Evolutionary conservation across 75 land plant genomes (phyloP), one percentile per base, ranked within the genome.

Genomic region (Picea sitchensis): DNA sequence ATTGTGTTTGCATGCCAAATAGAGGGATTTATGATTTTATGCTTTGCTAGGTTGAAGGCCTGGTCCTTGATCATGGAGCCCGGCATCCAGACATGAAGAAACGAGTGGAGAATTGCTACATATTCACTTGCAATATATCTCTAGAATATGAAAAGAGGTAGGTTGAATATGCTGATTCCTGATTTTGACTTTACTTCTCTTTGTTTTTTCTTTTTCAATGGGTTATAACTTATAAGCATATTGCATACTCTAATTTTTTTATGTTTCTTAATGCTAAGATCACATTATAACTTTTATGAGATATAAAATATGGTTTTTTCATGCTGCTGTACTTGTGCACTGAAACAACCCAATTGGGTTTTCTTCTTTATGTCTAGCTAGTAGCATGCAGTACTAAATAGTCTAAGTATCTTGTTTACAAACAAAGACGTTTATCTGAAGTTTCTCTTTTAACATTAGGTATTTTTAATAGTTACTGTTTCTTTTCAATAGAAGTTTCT

Each of bases 131-230:
- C 81, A 98, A 98, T 86, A 98, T 93, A 11, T 93, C 98, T 23
- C 77, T 98, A 84, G 98, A 98, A 74, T 98, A 95, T 87, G 99
- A 98, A 74, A 98, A 95, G 75, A 98, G 99, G 99, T 96, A 79
- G 57, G 65, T 57, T 3, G 31, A 20, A 8, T 58, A 12, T 14
- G 2, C n/a, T 4, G 18, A 75, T 6, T 32, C 23, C 4, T 51
- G 23, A 75, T 14, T 14, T 51, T 14, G 13, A 38, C 59, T 73
- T 44, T 18, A 17, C 20, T 36, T 36, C 18, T n/a, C 20, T 14
- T 9, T 12, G 0, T 54, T 51, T 54, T 44, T 72, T 12, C 12
- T 44, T 72, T 41, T 1, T 44, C 13, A 20, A 20, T 36, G 23
- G 75, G 41, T 32, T 67, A 38, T 8, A 38, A 12, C 26, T 26